Evolutionary conservation across 768 basidiomycete genomes (phyloP).

Genomic region (Neoboletus subvelutipes): DNA sequence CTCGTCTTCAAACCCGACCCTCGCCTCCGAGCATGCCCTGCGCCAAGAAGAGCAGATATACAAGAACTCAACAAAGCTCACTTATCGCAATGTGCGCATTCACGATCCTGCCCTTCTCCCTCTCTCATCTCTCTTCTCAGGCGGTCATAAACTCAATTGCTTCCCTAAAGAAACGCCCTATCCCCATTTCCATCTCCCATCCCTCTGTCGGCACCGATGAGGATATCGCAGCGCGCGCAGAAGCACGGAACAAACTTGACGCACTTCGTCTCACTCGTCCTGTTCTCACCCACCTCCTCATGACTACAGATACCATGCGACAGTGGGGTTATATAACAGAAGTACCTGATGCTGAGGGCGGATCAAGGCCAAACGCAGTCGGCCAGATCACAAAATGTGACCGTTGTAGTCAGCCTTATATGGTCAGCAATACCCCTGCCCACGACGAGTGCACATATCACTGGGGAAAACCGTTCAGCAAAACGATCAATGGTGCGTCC

Average conservation of each 20-base stretch:
- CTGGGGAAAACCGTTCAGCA: slow-evolving; percentile 72
- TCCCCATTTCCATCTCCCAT: slow-evolving; percentile 59
- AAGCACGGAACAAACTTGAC: slow-evolving; percentile 52
- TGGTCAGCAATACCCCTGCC: slow-evolving; percentile 59
- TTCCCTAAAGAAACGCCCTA: slow-evolving; percentile 48
- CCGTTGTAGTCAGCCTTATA: slow-evolving; percentile 69
- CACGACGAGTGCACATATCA: slow-evolving; percentile 75
- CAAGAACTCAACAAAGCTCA: slow-evolving; percentile 66
- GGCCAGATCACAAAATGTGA: slow-evolving; percentile 72
- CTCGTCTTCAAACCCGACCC: slow-evolving; percentile 48
- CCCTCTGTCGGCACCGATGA: slow-evolving; percentile 77
- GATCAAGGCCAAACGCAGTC: slow-evolving; percentile 57
- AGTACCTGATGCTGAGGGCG: slow-evolving; percentile 67
- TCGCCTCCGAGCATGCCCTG: slow-evolving; percentile 78
- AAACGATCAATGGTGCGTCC: slow-evolving; percentile 61
- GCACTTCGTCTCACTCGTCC: slow-evolving; percentile 52
- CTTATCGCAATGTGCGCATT: slow-evolving; percentile 74
- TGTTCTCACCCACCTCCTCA: slow-evolving; percentile 56
- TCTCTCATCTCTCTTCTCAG: slow-evolving; percentile 31
- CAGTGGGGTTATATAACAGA: slow-evolving; percentile 71
- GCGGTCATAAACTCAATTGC: slow-evolving; percentile 53
- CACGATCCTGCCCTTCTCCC: neutral
- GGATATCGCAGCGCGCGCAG: slow-evolving; percentile 55
- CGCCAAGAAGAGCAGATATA: slow-evolving; percentile 82
- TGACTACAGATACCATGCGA: slow-evolving; percentile 55